A percentile compares a stretch with the other conserved stretches of the same genome.
These are phyloP conservation scores for Cryphonectria parasitica DNA, from an alignment of 2,329 filamentous ascomycete genomes.

Conservation along the genomic window DNA sequence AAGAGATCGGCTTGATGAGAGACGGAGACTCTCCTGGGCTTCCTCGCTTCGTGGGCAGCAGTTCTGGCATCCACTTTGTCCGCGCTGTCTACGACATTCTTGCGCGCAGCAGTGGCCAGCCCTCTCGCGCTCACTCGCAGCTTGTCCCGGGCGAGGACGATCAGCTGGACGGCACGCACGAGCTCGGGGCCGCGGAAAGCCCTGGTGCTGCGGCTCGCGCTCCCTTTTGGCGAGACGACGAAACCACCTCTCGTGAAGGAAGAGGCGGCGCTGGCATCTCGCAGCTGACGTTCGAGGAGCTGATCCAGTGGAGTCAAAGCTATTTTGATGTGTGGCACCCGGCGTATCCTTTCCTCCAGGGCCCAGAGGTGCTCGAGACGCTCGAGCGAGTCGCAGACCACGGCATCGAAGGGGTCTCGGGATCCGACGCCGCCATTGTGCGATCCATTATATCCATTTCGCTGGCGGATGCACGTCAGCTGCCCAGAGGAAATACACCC, in stretches of 20 bases:
- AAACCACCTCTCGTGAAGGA: constrained; percentile 34
- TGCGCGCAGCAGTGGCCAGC: constrained; percentile 31
- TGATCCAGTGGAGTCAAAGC: constrained; percentile 53
- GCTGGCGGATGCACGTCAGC: constrained; percentile 55
- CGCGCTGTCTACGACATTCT: constrained; percentile 57
- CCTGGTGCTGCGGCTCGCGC: constrained; percentile 34
- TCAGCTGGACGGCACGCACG: constrained; percentile 41
- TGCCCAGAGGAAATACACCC: constrained; percentile 44
- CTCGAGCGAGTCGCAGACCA: constrained; percentile 48
- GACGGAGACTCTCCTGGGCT: constrained; percentile 46
- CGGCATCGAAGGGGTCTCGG: constrained; percentile 40
- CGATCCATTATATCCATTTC: constrained; percentile 57
- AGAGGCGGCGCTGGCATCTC: constrained; percentile 11
- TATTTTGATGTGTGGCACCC: constrained; percentile 65
- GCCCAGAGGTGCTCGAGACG: constrained; percentile 51
- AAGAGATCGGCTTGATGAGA: constrained; percentile 51
- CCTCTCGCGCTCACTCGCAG: constrained; percentile 34
- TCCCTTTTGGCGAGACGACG: constrained; percentile 43
- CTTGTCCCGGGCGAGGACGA: constrained; percentile 63
- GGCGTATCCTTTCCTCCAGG: constrained; percentile 59
- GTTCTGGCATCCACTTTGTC: constrained; percentile 63
- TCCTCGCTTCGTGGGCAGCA: constrained; percentile 60
- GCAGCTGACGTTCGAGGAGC: constrained; percentile 48
- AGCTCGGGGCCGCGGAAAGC: constrained; percentile 15
- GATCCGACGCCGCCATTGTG: constrained; percentile 23